Evolutionary conservation across 2,329 filamentous ascomycete species (phyloP).

Genomic region (Sporothrix pseudoabietina): DNA sequence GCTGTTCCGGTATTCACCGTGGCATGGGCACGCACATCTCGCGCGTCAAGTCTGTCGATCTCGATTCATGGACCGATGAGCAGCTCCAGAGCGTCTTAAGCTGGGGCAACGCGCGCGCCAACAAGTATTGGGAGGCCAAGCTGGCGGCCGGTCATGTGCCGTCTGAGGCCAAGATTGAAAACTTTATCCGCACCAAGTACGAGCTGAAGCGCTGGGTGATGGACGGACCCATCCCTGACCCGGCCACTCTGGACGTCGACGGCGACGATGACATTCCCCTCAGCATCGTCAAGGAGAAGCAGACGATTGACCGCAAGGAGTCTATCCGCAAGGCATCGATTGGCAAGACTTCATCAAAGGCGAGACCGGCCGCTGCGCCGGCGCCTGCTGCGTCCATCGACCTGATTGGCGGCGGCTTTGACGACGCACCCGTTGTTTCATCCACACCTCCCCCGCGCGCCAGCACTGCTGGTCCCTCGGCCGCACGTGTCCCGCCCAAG

Average conservation of each 20-base stretch:
- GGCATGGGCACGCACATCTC: slow-evolving; percentile 99
- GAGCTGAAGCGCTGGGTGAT: slow-evolving; percentile 99
- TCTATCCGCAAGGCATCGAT: slow-evolving; percentile 63
- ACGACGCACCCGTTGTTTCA: slow-evolving; percentile 52
- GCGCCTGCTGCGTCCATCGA: slow-evolving; percentile 49
- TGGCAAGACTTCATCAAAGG: slow-evolving; percentile 40
- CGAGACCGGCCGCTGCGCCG: slow-evolving; percentile 45
- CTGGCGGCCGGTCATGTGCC: slow-evolving; percentile 87
- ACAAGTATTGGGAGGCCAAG: slow-evolving; percentile 99
- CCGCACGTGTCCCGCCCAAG: slow-evolving; percentile 60
- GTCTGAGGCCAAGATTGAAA: slow-evolving; percentile 97
- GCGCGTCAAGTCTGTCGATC: slow-evolving; percentile 94
- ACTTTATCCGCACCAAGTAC: slow-evolving; percentile 99
- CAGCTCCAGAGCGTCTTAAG: slow-evolving; percentile 89
- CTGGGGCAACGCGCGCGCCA: slow-evolving; percentile 95
- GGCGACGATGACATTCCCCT: slow-evolving; percentile 79
- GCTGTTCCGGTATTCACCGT: slow-evolving; percentile 96
- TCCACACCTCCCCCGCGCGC: slow-evolving; percentile 62
- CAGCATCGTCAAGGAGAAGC: slow-evolving; percentile 67
- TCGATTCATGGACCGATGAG: slow-evolving; percentile 98
- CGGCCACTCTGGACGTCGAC: slow-evolving; percentile 78
- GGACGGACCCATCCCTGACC: slow-evolving; percentile 93
- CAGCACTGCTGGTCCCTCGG: slow-evolving; percentile 69
- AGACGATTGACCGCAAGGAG: slow-evolving; percentile 62
- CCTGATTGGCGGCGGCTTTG: slow-evolving; percentile 73